Base-by-base conservation (phyloP, 2,329 filamentous ascomycete genomes). In the Botrytis squamosa region DNA sequence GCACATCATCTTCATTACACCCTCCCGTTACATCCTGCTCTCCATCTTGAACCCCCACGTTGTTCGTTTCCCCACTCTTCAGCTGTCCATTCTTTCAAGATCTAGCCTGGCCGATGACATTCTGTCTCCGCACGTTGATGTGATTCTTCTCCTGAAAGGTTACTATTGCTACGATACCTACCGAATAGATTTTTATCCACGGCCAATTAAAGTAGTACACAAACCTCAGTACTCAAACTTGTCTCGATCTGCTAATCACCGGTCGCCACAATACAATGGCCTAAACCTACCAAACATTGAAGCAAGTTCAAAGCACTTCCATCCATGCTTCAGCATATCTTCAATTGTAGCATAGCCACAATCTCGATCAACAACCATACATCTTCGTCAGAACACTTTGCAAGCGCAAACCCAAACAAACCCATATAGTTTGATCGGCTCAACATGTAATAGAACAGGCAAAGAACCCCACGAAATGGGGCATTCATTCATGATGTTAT, bases 1-100 rank as follows among this genome's bases (percentile, higher is more conserved):
- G 66, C 66, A 57, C 66, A 38, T 42, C n/a, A 57, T 55, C 65
- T 67, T 55, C 66, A 44, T 33, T 69, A 29, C 6, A 55, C 16
- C 22, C 49, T 33, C 25, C 36, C 18, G 29, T 69, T 42, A n/a
- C 38, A 69, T 42, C 22, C 49, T 29, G 8, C 38, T 69, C 52
- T 38, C 18, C 38, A 57, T n/a, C 29, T 57, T 42, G n/a, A 36
- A 33, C 33, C 36, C 49, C 66, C 49, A 33, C 38, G 36, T 38
- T 4, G 3, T 25, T 44, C 16, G 36, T 68, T 67, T 55, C 16
- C 25, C 18, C n/a, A 25, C 18, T 33, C 52, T 33, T 44, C n/a
- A 69, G 18, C 49, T 57, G 20, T 18, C 22, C 18, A 25, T 44
- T 57, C 10, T 38, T 57, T 57, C n/a, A 33, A 57, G 49, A 57